Base-by-base conservation (phyloP, 176 grass and related monocot genomes). In the Elymus sibiricus region DNA sequence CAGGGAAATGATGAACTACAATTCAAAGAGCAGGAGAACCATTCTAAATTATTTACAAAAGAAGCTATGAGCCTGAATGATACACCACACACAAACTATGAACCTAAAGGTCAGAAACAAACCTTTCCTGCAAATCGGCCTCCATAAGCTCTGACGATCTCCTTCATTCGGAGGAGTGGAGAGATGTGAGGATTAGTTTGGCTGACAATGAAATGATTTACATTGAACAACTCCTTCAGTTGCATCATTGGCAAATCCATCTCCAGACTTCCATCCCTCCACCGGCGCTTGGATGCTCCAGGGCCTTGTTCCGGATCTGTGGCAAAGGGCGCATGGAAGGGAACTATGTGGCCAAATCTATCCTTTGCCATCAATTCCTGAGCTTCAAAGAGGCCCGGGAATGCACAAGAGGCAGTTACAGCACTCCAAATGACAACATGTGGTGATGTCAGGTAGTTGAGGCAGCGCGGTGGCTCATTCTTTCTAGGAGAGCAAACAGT, bases 371-470 rank as follows among this genome's bases (percentile, higher is more conserved):
- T 98, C 74, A 98, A 55, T 70, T 98, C 96, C 34, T 98, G 96
- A 75, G 96, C 93, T 88, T 98, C 96, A 79, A 95, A 98, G 49
- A 98, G 89, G 6, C 93, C 94, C 9, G 97, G 97, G 76, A 98
- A 98, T 25, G 97, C 97, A 86, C 97, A 98, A 0, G 97, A 98
- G 37, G 97, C 97, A 31, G 97, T 98, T 63, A 94, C 97, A 27
- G 97, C 97, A 82, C 97, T 98, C 97, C 97, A 98, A 74, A 98
- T 98, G 73, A 98, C 86, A 83, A 98, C 94, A 78, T 98, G 94
- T 32, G 97, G 97, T 62, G 97, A 87, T 24, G 94, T 98, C 61
- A 95, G 75, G 83, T 98, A 98, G 77, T 98, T 98, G 64, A 98
- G 92, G 87, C 97, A 98, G 61, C 97, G 84, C 0, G 94, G 92